phyloP scores from a whole-genome alignment of 225 moss, liverwort and hornwort species.

The Pleurozium schreberi region DNA sequence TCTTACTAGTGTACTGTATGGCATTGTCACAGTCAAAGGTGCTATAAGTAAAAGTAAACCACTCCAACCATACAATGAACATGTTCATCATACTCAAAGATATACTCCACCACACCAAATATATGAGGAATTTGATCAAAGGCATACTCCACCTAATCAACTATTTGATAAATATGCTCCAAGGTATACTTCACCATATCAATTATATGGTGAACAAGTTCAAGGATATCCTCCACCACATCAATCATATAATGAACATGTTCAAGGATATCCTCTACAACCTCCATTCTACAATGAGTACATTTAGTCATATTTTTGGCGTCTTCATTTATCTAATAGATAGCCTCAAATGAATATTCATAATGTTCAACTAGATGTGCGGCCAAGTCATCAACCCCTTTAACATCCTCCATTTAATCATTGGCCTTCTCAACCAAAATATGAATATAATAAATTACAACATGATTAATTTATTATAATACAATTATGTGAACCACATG shows the following conservation, averaged over 20 bases:
- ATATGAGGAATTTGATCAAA: fast-evolving
- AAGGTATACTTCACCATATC: too few relatives aligned
- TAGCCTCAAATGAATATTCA: not conserved
- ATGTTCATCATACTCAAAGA: not conserved
- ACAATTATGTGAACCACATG: too few relatives aligned
- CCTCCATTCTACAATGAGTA: not conserved
- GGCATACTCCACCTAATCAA: too few relatives aligned
- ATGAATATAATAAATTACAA: not conserved
- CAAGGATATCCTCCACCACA: not conserved
- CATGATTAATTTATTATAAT: not conserved
- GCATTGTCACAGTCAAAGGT: too few relatives aligned
- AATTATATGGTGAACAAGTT: not conserved
- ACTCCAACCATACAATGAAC: not conserved
- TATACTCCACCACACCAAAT: not conserved
- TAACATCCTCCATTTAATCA: not conserved
- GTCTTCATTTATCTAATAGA: not conserved
- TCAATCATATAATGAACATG: not conserved
- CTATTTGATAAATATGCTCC: not conserved
- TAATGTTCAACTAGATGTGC: not conserved
- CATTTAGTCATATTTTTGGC: not conserved
- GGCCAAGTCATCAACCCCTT: not conserved
- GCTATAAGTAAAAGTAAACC: too few relatives aligned
- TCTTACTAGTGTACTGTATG: too few relatives aligned
- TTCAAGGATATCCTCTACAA: not conserved
- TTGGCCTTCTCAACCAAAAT: not conserved